phyloP scores from a whole-genome alignment of 2,329 filamentous ascomycete species.

The Hypoxylon sp. region DNA sequence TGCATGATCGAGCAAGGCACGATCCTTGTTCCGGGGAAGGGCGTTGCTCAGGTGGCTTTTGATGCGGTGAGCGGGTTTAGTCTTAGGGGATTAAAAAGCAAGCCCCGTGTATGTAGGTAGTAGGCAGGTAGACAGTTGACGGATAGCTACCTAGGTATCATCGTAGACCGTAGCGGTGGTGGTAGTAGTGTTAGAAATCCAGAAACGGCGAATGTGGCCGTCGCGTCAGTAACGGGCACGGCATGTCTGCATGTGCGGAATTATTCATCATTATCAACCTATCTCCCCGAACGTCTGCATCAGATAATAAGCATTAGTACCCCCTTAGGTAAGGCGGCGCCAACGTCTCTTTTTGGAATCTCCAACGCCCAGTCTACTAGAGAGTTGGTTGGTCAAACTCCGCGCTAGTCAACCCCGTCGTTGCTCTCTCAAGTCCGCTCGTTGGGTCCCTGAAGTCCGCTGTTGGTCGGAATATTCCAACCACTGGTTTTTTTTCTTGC shows the following conservation, averaged over 20 bases:
- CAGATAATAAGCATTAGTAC: not conserved
- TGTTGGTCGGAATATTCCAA: constrained; percentile 1
- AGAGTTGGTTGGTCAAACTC: not conserved
- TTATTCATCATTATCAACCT: constrained; percentile 16
- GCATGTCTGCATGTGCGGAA: constrained; percentile 1
- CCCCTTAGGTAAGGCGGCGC: not conserved
- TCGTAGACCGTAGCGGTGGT: not conserved
- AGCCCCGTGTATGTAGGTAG: not conserved
- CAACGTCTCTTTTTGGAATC: constrained; percentile 1
- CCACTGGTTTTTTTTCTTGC: not conserved
- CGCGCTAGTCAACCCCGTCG: not conserved
- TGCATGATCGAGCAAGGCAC: not conserved
- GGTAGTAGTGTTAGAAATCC: not conserved
- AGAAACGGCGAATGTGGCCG: not conserved
- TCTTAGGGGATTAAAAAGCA: not conserved
- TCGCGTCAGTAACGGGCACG: not conserved
- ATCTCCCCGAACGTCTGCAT: not conserved
- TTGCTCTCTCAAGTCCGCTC: not conserved
- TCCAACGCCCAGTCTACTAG: not conserved
- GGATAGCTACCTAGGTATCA: not conserved
- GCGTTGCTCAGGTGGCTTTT: not conserved
- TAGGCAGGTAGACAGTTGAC: not conserved
- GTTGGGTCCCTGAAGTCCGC: not conserved
- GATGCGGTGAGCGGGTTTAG: constrained; percentile 2
- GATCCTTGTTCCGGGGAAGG: not conserved